These are phyloP conservation scores for Dendrocalamus sinicus DNA, from an alignment of 176 grass and related monocot species.

Conservation along the genomic window DNA sequence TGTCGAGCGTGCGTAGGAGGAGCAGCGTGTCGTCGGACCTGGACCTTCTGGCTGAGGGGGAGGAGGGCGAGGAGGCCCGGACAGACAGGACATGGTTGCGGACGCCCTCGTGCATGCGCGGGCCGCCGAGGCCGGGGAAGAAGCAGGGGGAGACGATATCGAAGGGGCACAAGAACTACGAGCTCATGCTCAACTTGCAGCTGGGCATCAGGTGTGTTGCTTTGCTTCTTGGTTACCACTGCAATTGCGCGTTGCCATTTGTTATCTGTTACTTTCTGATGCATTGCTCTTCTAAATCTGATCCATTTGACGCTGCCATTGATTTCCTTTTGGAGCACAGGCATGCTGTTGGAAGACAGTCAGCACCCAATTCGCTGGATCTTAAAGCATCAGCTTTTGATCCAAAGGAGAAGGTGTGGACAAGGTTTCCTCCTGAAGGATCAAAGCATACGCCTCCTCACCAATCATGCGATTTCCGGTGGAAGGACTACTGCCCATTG, in stretches of 20 bases:
- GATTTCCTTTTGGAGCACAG: slow-evolving; percentile 38
- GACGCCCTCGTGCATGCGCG: no score
- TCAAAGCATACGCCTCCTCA: slow-evolving; percentile 83
- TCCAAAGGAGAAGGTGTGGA: slow-evolving; percentile 94
- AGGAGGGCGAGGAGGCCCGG: not conserved
- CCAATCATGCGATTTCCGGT: slow-evolving; percentile 77
- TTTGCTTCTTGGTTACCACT: not conserved
- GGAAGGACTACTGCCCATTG: slow-evolving; percentile 90
- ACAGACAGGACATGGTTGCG: not conserved
- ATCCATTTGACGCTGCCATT: not conserved
- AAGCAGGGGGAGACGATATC: slow-evolving; percentile 88
- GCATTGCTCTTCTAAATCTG: not conserved
- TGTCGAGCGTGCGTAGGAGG: slow-evolving; percentile 41
- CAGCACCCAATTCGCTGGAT: slow-evolving; percentile 59
- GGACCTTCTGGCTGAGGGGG: not conserved
- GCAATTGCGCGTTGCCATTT: not conserved
- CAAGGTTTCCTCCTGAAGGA: slow-evolving; percentile 82
- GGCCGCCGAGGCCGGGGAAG: slow-evolving; percentile 40
- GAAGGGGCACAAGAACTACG: slow-evolving; percentile 90
- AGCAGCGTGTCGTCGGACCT: slow-evolving; percentile 55
- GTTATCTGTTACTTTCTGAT: not conserved
- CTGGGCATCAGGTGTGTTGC: slow-evolving; percentile 71
- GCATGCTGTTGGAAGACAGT: slow-evolving; percentile 77
- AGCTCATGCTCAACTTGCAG: slow-evolving; percentile 94
- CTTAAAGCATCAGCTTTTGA: slow-evolving; percentile 85